These are phyloP conservation scores for Hypoxylon sp. DNA, from an alignment of 2,329 filamentous ascomycete species.

Conservation along the genomic window DNA sequence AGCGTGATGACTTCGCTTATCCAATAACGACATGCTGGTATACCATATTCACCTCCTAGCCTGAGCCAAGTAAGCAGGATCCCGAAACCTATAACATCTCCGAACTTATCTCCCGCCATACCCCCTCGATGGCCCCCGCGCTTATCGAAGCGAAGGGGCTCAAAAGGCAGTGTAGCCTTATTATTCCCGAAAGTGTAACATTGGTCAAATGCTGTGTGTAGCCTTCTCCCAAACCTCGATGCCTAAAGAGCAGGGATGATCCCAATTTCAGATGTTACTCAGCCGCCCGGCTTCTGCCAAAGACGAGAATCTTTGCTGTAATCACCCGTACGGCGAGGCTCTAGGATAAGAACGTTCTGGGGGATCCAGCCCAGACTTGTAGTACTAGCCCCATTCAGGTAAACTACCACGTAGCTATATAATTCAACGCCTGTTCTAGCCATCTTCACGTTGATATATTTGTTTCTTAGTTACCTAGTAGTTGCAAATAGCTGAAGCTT, in stretches of 20 bases:
- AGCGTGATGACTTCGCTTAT: slow-evolving; percentile 11
- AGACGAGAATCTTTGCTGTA: slow-evolving; percentile 34
- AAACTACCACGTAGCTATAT: neutral
- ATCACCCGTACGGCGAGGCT: slow-evolving; percentile 28
- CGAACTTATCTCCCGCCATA: neutral
- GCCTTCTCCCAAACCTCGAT: slow-evolving; percentile 37
- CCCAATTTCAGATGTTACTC: slow-evolving; percentile 27
- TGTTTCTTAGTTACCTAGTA: neutral
- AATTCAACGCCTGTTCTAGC: neutral
- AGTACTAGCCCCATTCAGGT: neutral
- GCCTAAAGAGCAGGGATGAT: slow-evolving; percentile 37
- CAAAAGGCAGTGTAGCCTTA: slow-evolving; percentile 7
- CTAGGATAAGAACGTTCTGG: slow-evolving; percentile 6
- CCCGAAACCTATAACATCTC: slow-evolving; percentile 7
- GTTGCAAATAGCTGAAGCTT: neutral
- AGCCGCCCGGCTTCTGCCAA: slow-evolving; percentile 36
- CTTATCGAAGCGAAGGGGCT: neutral
- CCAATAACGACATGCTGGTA: slow-evolving; percentile 14
- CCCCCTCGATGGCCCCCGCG: neutral
- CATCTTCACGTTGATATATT: neutral
- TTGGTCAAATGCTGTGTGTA: slow-evolving; percentile 33
- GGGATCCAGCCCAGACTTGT: slow-evolving; percentile 2
- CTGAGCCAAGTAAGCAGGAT: slow-evolving; percentile 19
- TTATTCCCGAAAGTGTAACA: slow-evolving; percentile 37
- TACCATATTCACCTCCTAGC: slow-evolving; percentile 3